Evolutionary conservation across 2,329 filamentous ascomycete genomes (phyloP).

Genomic region (Periconia sp.): DNA sequence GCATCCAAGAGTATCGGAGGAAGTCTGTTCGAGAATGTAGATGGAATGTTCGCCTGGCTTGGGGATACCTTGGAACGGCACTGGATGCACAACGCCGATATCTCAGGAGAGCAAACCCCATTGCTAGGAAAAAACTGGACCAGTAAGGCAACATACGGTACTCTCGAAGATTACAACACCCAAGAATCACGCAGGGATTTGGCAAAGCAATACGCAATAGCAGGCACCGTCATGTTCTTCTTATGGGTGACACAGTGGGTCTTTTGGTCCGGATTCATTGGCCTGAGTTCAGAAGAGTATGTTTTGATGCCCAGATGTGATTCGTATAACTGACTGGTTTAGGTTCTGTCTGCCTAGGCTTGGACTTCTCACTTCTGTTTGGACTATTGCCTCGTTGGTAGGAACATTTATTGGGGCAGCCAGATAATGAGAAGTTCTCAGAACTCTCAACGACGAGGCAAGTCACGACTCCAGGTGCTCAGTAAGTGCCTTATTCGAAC

Average conservation of each 20-base stretch:
- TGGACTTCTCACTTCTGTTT: conserved; percentile 22
- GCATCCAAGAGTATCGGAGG: no score
- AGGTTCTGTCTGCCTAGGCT: conserved; percentile 33
- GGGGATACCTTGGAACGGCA: conserved; percentile 7
- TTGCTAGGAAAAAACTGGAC: conserved; percentile 2
- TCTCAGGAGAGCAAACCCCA: conserved; percentile 8
- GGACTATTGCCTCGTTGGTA: conserved; percentile 14
- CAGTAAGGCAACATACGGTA: conserved; percentile 14
- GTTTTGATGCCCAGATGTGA: conserved; percentile 11
- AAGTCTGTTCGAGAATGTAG: no score
- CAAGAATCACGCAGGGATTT: conserved; percentile 4
- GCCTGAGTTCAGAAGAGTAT: conserved; percentile 23
- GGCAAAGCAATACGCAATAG: conserved; percentile 11
- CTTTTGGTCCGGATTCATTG: conserved; percentile 33
- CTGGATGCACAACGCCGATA: conserved; percentile 9
- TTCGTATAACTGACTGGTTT: conserved; percentile 14
- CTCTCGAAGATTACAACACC: conserved; percentile 7
- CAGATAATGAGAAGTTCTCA: no score
- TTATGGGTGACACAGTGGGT: conserved; percentile 31
- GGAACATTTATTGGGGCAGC: no score
- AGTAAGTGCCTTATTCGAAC: no score
- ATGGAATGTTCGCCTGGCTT: background rate
- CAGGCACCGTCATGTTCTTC: conserved; percentile 17
- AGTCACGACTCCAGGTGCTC: no score
- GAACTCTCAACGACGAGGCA: no score